These are phyloP conservation scores for Mesostigma viride DNA, from an alignment of 139 green algal genomes.

Conservation along the genomic window DNA sequence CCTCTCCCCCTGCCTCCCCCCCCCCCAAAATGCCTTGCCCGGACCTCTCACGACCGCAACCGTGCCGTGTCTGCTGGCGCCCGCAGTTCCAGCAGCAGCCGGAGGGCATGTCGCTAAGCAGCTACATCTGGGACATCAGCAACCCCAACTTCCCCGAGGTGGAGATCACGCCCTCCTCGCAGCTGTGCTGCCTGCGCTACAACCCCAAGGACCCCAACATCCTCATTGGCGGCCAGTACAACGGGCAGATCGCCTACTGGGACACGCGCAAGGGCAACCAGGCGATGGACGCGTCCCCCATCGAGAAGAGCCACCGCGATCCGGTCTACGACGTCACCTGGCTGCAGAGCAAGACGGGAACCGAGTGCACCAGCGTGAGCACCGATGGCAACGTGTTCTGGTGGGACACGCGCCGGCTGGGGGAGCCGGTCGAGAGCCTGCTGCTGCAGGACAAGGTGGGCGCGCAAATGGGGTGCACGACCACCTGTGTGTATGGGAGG, in stretches of 20 bases:
- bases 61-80: too few relatives aligned
- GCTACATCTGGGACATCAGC: slow-evolving; percentile 80
- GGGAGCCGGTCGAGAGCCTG: slow-evolving; percentile 52
- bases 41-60: too few relatives aligned
- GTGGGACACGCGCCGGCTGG: slow-evolving; percentile 61
- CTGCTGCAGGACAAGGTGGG: slow-evolving; percentile 59
- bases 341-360: slow-evolving; percentile 85
- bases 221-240: slow-evolving; percentile 71
- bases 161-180: slow-evolving; percentile 53
- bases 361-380: slow-evolving; percentile 65
- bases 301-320: slow-evolving; percentile 53
- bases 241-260: slow-evolving; percentile 65
- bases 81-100: slow-evolving; percentile 72
- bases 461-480: too few relatives aligned
- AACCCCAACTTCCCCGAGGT: slow-evolving; percentile 74
- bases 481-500: too few relatives aligned
- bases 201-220: slow-evolving; percentile 71
- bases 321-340: slow-evolving; percentile 76
- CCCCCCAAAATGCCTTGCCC: too few relatives aligned
- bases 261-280: slow-evolving; percentile 65
- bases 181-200: slow-evolving; percentile 69
- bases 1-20: too few relatives aligned
- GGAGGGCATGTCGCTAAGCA: slow-evolving; percentile 43
- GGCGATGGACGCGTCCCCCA: slow-evolving; percentile 56
- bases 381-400: slow-evolving; percentile 67